phyloP scores from a whole-genome alignment of 2,329 filamentous ascomycete genomes.

The Cucurbitaria berberidis region DNA sequence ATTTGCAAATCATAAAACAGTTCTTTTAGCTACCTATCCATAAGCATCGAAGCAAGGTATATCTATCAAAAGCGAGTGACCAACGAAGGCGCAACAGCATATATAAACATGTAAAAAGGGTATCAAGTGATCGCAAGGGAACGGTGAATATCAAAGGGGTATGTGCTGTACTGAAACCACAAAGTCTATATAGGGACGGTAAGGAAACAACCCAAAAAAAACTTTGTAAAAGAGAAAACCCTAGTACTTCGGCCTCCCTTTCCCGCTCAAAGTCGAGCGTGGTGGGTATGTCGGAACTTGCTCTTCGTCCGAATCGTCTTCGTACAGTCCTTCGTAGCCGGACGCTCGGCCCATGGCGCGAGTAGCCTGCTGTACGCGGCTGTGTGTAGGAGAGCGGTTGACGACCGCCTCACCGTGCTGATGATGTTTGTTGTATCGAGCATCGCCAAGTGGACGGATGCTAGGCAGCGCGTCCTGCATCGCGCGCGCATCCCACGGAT shows the following conservation, averaged over 20 bases:
- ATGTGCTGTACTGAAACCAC: not conserved
- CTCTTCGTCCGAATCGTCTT: slow-evolving; percentile 15
- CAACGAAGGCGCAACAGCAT: not conserved
- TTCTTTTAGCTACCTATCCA: not conserved
- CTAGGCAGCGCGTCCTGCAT: slow-evolving; percentile 26
- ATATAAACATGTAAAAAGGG: not conserved
- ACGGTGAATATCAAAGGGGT: not conserved
- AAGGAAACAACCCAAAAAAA: not conserved
- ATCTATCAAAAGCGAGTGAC: not conserved
- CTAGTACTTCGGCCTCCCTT: slow-evolving; percentile 12
- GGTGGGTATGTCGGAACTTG: slow-evolving; percentile 3
- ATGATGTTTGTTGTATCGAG: slow-evolving; percentile 17
- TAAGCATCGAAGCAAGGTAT: not conserved
- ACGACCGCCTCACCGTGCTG: slow-evolving; percentile 22
- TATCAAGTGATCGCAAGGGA: not conserved
- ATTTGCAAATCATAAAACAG: not conserved
- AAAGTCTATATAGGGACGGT: not conserved
- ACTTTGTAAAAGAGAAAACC: not conserved
- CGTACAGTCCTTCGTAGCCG: slow-evolving; percentile 21
- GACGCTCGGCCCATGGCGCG: slow-evolving; percentile 18
- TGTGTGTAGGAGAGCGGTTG: slow-evolving; percentile 8
- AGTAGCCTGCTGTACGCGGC: slow-evolving; percentile 25
- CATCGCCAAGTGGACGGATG: slow-evolving; percentile 7
- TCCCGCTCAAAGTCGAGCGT: slow-evolving; percentile 4
- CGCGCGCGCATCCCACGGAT: slow-evolving; percentile 35